Percentiles rank a stretch among this genome's conserved stretches.
phyloP scores from a whole-genome alignment of 352 stramenopile genomes.

The Phytopythium oedochilum region DNA sequence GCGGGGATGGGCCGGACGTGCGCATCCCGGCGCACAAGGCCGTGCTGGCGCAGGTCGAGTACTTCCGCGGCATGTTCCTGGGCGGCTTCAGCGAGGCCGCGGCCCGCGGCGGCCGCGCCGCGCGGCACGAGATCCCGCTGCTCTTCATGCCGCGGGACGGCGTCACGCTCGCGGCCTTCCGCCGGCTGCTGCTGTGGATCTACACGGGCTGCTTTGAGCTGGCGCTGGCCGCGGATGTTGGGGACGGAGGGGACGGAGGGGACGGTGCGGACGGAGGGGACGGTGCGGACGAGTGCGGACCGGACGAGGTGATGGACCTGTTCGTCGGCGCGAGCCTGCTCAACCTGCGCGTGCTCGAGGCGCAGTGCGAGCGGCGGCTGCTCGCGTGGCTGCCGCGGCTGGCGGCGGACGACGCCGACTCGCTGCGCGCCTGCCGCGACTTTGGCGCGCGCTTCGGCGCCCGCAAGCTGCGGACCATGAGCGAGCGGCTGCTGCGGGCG shows the following conservation, averaged over 20 bases:
- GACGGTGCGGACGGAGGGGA: neutral
- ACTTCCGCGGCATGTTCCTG: slow-evolving; percentile 81
- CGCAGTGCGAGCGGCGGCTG: slow-evolving; percentile 58
- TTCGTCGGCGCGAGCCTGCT: slow-evolving; percentile 61
- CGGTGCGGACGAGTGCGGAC: slow-evolving; percentile 13
- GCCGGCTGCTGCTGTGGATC: slow-evolving; percentile 55
- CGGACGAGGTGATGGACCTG: slow-evolving; percentile 67
- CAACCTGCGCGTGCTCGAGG: slow-evolving; percentile 44
- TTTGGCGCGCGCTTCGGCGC: slow-evolving; percentile 64
- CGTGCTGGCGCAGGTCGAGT: slow-evolving; percentile 69
- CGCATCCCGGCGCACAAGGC: slow-evolving; percentile 63
- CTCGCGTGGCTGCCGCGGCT: slow-evolving; percentile 43
- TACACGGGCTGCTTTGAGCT: slow-evolving; percentile 62
- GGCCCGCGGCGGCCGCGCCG: neutral
- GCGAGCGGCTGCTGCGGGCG: slow-evolving; percentile 27
- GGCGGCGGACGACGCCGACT: slow-evolving; percentile 23
- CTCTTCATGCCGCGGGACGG: slow-evolving; percentile 72
- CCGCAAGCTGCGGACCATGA: slow-evolving; percentile 39
- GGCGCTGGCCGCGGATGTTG: slow-evolving; percentile 20
- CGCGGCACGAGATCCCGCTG: slow-evolving; percentile 58
- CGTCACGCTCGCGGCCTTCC: slow-evolving; percentile 61
- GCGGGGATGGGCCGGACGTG: slow-evolving; percentile 18
- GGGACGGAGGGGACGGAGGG: neutral
- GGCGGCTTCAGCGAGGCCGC: slow-evolving; percentile 76
- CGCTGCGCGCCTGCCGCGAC: slow-evolving; percentile 49